Conservation (phyloP, 2,329 filamentous ascomycete genomes). For the Talaromyces marneffei region DNA sequence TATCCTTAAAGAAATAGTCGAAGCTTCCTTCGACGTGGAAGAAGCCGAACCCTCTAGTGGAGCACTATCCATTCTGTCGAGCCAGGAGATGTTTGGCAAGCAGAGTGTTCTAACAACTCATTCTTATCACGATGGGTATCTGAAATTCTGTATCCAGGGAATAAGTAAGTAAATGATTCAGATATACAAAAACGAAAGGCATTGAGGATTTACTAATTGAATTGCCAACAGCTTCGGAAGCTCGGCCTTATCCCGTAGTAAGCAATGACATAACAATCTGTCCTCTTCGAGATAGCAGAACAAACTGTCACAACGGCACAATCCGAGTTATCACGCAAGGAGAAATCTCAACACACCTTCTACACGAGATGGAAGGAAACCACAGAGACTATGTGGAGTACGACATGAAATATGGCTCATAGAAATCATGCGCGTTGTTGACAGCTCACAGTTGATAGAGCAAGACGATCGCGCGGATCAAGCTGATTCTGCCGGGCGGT, state of each 20-base stretch:
- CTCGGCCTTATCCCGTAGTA: not conserved
- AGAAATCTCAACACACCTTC: not conserved
- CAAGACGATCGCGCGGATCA: not conserved
- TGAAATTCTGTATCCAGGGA: not conserved
- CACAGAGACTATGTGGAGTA: not conserved
- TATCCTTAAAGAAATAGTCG: conserved; percentile 28
- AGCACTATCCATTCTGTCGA: conserved; percentile 1
- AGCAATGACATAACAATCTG: conserved; percentile 6
- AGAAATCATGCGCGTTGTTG: not conserved
- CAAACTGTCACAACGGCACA: not conserved
- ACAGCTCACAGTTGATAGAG: not conserved
- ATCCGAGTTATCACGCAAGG: not conserved
- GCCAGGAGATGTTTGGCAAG: not conserved
- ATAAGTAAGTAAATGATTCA: not conserved
- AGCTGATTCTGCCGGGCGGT: conserved; percentile 14
- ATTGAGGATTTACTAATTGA: not conserved
- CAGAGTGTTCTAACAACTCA: not conserved
- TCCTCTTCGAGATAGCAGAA: conserved; percentile 3
- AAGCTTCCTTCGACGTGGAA: not conserved
- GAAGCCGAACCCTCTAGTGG: not conserved
- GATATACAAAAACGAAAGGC: not conserved
- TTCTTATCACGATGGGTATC: not conserved
- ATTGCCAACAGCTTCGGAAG: not conserved
- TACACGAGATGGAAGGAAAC: not conserved
- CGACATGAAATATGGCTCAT: not conserved